These are phyloP conservation scores for Monosporascus sp. DNA, from an alignment of 2,329 filamentous ascomycete species.

Conservation along the genomic window DNA sequence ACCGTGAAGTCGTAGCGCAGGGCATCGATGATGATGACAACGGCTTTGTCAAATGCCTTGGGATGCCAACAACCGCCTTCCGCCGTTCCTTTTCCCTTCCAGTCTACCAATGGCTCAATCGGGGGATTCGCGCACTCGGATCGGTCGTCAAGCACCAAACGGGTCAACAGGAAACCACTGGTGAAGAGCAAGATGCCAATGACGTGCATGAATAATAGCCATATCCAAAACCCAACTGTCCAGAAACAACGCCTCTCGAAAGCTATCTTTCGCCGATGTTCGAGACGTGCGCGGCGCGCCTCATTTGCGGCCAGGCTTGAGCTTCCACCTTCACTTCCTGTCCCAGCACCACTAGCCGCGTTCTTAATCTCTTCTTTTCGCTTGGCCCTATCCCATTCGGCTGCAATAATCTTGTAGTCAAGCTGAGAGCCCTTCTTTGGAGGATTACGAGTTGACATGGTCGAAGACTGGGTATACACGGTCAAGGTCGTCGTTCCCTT, in stretches of 20 bases:
- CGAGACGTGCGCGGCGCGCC: constrained; percentile 41
- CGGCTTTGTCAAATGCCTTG: constrained; percentile 85
- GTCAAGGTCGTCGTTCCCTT: constrained; percentile 30
- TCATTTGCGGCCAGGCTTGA: constrained; percentile 35
- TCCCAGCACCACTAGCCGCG: constrained; percentile 16
- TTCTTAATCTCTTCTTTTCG: constrained; percentile 41
- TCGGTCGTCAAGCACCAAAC: constrained; percentile 72
- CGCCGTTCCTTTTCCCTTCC: constrained; percentile 38
- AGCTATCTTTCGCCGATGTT: constrained; percentile 40
- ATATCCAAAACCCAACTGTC: constrained; percentile 63
- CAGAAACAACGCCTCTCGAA: constrained; percentile 53
- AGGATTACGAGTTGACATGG: constrained; percentile 24
- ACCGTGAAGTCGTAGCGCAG: constrained; percentile 96
- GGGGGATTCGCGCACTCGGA: constrained; percentile 68
- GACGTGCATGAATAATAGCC: constrained; percentile 69
- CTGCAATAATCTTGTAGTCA: constrained; percentile 50
- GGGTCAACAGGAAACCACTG: constrained; percentile 87
- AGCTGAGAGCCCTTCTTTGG: constrained; percentile 22
- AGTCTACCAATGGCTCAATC: constrained; percentile 44
- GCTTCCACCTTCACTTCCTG: constrained; percentile 23
- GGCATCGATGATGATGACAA: constrained; percentile 88
- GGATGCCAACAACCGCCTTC: constrained; percentile 89
- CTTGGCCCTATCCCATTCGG: constrained; percentile 51
- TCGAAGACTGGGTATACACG: constrained; percentile 14
- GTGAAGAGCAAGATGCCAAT: constrained; percentile 89